phyloP scores from a whole-genome alignment of 371 early-diverging fungal genomes.

The Blastocladiella emersonii region DNA sequence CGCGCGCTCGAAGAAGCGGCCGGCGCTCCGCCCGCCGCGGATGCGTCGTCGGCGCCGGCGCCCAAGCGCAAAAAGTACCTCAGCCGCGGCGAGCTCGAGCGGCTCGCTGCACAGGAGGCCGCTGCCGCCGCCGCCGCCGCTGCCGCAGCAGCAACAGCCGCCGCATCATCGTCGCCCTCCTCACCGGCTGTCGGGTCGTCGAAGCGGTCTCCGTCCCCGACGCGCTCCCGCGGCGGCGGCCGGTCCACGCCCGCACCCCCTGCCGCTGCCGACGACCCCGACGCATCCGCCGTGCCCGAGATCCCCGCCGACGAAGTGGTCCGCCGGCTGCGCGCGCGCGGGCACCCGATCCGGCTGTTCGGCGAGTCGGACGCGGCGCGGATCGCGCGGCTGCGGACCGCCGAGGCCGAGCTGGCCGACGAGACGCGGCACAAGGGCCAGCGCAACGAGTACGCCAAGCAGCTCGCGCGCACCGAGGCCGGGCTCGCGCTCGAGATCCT shows the following conservation, averaged over 20 bases:
- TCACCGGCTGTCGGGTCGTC: too few relatives aligned
- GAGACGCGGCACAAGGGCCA: constrained; percentile 39
- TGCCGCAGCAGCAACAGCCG: constrained; percentile 38
- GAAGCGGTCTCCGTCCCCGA: too few relatives aligned
- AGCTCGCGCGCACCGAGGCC: constrained; percentile 70
- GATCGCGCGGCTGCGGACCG: constrained; percentile 57
- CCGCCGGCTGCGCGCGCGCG: constrained; percentile 69
- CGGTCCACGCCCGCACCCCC: too few relatives aligned
- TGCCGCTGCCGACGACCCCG: too few relatives aligned
- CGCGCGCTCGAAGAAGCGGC: too few relatives aligned
- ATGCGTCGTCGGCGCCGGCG: too few relatives aligned
- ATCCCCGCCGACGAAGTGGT: constrained; percentile 47
- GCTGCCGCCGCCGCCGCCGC: too few relatives aligned
- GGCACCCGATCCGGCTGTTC: constrained; percentile 85
- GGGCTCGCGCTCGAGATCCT: constrained; percentile 63
- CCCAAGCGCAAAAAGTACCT: constrained; percentile 65
- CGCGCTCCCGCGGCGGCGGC: too few relatives aligned
- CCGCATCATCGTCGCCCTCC: constrained; percentile 3
- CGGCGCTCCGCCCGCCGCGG: too few relatives aligned
- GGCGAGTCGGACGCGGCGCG: constrained; percentile 78
- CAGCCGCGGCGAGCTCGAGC: constrained; percentile 59
- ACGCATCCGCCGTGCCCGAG: background rate
- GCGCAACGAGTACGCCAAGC: constrained; percentile 75
- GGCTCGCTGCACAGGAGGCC: constrained; percentile 48
- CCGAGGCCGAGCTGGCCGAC: constrained; percentile 29